phyloP scores from a whole-genome alignment of 768 basidiomycete species.

The Xanthoconium purpureum region DNA sequence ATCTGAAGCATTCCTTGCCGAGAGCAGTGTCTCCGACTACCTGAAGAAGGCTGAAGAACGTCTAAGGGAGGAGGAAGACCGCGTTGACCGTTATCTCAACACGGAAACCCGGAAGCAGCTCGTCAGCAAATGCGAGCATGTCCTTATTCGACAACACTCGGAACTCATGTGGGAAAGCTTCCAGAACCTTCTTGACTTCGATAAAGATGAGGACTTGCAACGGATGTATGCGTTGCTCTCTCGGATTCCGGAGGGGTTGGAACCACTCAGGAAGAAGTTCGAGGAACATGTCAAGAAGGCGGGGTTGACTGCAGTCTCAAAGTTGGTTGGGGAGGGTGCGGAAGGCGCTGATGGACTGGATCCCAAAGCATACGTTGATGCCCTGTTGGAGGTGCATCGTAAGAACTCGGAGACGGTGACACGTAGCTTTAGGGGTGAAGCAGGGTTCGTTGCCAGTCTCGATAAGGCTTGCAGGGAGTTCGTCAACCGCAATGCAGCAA shows the following conservation, averaged over 20 bases:
- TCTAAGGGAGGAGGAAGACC: slow-evolving; percentile 89
- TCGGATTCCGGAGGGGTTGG: slow-evolving; percentile 86
- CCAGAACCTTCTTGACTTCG: slow-evolving; percentile 83
- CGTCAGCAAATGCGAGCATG: slow-evolving; percentile 83
- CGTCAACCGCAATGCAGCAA: slow-evolving; percentile 90
- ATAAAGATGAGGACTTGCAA: slow-evolving; percentile 92
- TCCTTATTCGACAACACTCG: slow-evolving; percentile 84
- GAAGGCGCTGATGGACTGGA: slow-evolving; percentile 64
- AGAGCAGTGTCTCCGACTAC: slow-evolving; percentile 90
- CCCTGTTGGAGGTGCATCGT: slow-evolving; percentile 83
- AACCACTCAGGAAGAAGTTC: slow-evolving; percentile 87
- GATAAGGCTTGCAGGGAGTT: slow-evolving; percentile 96
- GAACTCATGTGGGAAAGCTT: slow-evolving; percentile 91
- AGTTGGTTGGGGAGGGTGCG: slow-evolving; percentile 54
- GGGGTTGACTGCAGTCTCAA: slow-evolving; percentile 78
- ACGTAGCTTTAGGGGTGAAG: slow-evolving; percentile 87
- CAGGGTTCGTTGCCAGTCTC: slow-evolving; percentile 88
- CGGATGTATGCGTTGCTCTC: slow-evolving; percentile 93
- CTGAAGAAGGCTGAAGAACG: slow-evolving; percentile 93
- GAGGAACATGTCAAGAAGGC: slow-evolving; percentile 94
- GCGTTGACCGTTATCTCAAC: slow-evolving; percentile 92
- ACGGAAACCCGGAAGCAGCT: slow-evolving; percentile 81
- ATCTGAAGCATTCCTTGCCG: slow-evolving; percentile 84
- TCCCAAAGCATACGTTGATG: slow-evolving; percentile 93
- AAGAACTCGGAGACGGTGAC: slow-evolving; percentile 89